Percentiles rank a stretch among this genome's conserved stretches.
These are phyloP conservation scores for Coemansia sp. DNA, from an alignment of 192 early-diverging fungal species.

Conservation along the genomic window DNA sequence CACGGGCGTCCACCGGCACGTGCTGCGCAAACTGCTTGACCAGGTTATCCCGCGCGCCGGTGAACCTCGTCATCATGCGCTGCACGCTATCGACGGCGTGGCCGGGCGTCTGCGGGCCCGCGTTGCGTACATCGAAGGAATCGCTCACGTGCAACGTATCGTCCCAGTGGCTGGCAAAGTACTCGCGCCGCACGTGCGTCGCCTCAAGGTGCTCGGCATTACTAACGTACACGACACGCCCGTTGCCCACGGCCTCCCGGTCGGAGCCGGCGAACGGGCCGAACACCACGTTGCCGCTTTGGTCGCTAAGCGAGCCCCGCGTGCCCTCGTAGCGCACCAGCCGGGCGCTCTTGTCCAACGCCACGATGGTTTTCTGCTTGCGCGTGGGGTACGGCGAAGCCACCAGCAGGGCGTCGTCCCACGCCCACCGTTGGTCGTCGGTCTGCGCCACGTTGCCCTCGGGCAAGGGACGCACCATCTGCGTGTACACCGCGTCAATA, in stretches of 20 bases:
- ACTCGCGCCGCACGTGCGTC: slow-evolving; percentile 34
- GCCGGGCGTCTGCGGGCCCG: slow-evolving; percentile 10
- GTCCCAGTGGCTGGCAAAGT: slow-evolving; percentile 78
- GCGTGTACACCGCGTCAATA: slow-evolving; percentile 53
- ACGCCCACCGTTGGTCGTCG: slow-evolving; percentile 66
- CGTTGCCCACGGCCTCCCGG: not conserved
- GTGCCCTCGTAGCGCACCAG: slow-evolving; percentile 13
- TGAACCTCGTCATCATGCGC: slow-evolving; percentile 25
- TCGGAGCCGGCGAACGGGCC: slow-evolving; percentile 62
- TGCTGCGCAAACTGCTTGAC: slow-evolving; percentile 33
- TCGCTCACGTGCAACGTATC: slow-evolving; percentile 81
- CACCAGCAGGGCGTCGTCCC: slow-evolving; percentile 60
- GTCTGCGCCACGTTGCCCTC: slow-evolving; percentile 54
- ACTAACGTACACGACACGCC: slow-evolving; percentile 68
- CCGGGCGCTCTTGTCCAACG: slow-evolving; percentile 13
- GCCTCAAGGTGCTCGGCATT: slow-evolving; percentile 66
- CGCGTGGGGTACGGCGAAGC: slow-evolving; percentile 63
- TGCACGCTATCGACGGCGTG: slow-evolving; percentile 29
- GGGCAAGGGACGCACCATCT: slow-evolving; percentile 55
- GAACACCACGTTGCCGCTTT: slow-evolving; percentile 57
- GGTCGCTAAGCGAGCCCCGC: slow-evolving; percentile 9
- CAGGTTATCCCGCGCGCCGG: slow-evolving; percentile 30
- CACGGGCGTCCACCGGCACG: slow-evolving; percentile 67
- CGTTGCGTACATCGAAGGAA: slow-evolving; percentile 69
- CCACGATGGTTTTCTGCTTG: slow-evolving; percentile 77